phyloP scores from a whole-genome alignment of 2,329 filamentous ascomycete species.

The Waltergamsia citrina region DNA sequence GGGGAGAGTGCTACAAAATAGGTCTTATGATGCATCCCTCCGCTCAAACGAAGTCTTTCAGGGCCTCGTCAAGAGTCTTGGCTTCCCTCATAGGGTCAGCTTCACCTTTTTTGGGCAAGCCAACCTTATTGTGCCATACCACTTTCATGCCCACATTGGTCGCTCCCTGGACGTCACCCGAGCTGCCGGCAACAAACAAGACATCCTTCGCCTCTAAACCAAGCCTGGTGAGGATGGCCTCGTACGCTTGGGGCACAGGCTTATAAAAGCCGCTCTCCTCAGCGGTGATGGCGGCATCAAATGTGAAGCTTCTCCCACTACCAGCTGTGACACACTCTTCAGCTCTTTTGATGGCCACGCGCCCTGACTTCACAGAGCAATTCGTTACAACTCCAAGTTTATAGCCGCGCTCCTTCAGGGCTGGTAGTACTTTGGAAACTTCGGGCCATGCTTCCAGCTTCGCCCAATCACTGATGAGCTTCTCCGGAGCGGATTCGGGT shows the following conservation, averaged over 20 bases:
- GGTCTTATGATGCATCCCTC: too few relatives aligned
- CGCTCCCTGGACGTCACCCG: conserved; percentile 27
- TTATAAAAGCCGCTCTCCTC: conserved; percentile 30
- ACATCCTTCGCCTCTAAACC: conserved; percentile 14
- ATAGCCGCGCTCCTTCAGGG: conserved; percentile 16
- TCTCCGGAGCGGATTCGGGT: conserved; percentile 14
- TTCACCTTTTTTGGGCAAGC: conserved; percentile 14
- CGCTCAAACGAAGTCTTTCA: conserved; percentile 6
- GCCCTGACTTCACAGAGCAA: conserved; percentile 21
- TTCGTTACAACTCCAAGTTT: conserved; percentile 26
- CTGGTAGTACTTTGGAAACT: conserved; percentile 8
- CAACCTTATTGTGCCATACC: conserved; percentile 25
- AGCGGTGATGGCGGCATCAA: conserved; percentile 24
- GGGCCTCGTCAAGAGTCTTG: conserved; percentile 10
- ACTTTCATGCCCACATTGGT: conserved; percentile 25
- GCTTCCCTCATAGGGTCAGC: conserved; percentile 13
- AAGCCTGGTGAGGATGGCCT: conserved; percentile 16
- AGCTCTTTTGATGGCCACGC: conserved; percentile 8
- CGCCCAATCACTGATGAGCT: conserved; percentile 17
- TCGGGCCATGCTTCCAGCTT: conserved; percentile 16
- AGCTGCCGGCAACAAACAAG: conserved; percentile 27
- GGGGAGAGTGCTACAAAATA: too few relatives aligned
- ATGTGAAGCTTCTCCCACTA: conserved; percentile 8
- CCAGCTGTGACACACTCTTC: background rate
- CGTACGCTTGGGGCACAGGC: conserved; percentile 21